A percentile compares a stretch with the other conserved stretches of the same genome.
Conservation (phyloP, 495 filamentous ascomycete genomes). For the Penicillium canariense region DNA sequence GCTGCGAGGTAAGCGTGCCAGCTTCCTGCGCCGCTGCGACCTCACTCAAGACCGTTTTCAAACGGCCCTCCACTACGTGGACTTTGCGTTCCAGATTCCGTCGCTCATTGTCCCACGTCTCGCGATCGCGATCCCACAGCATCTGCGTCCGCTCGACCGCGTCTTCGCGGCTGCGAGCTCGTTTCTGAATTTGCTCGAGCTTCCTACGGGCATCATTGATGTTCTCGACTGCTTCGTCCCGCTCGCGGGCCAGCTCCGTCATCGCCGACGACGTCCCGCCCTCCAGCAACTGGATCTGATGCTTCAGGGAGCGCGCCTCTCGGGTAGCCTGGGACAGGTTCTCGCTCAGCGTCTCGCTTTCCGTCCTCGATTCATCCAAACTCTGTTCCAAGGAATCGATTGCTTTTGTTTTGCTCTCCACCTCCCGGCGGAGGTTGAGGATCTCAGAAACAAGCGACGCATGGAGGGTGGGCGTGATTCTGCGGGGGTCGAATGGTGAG, state of each 20-base stretch:
- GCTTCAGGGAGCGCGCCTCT: conserved; percentile 77
- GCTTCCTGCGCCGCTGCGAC: conserved; percentile 71
- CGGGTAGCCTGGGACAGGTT: conserved; percentile 60
- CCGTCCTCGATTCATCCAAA: conserved; percentile 65
- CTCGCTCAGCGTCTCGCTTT: conserved; percentile 66
- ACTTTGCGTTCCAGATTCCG: conserved; percentile 77
- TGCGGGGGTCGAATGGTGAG: conserved; percentile 78
- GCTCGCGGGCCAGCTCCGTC: conserved; percentile 75
- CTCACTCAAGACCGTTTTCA: conserved; percentile 82
- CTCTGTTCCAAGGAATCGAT: conserved; percentile 81
- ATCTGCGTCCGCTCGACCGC: conserved; percentile 72
- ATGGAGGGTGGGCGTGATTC: conserved; percentile 93
- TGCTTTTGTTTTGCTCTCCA: conserved; percentile 79
- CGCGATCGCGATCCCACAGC: conserved; percentile 77
- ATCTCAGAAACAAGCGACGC: conserved; percentile 95
- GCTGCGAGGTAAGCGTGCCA: conserved; percentile 23
- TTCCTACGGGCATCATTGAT: conserved; percentile 71
- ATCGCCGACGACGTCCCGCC: conserved; percentile 82
- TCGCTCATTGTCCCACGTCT: conserved; percentile 77
- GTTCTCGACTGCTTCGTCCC: conserved; percentile 79
- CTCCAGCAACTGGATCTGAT: conserved; percentile 82
- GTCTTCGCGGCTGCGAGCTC: conserved; percentile 76
- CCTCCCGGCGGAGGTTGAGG: conserved; percentile 76
- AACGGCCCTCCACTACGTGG: conserved; percentile 80
- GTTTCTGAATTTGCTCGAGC: conserved; percentile 76